These are phyloP conservation scores for Zygosaccharomyces sapae DNA, from an alignment of 1,139 yeast species.

Conservation along the genomic window DNA sequence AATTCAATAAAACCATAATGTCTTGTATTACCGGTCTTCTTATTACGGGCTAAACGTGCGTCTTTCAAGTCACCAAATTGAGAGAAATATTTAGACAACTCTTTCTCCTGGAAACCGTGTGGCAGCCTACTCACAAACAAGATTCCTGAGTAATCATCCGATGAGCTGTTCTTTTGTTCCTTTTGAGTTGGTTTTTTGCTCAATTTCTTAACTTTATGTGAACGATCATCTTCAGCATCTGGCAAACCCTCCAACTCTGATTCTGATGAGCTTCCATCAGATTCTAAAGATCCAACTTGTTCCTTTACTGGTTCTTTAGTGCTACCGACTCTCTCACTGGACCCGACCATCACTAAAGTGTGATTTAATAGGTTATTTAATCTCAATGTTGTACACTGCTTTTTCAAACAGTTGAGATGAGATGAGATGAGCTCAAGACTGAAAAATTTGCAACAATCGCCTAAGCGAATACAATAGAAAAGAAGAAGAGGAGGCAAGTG, in stretches of 20 bases:
- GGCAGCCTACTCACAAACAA: conserved; percentile 91
- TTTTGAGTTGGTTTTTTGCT: conserved; percentile 27
- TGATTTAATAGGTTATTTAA: not conserved
- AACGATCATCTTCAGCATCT: conserved; percentile 34
- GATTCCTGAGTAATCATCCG: conserved; percentile 49
- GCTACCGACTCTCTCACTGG: not conserved
- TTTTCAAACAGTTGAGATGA: conserved; percentile 4
- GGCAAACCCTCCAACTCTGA: conserved; percentile 37
- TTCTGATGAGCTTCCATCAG: conserved; percentile 21
- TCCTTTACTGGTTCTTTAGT: conserved; percentile 2
- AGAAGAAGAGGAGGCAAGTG: not conserved
- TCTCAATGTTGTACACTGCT: not conserved
- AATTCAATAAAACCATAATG: conserved; percentile 93
- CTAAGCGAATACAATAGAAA: conserved; percentile 1
- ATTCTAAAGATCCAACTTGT: conserved; percentile 5
- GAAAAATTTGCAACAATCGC: conserved; percentile 15
- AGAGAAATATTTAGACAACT: conserved; percentile 65
- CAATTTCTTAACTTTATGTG: conserved; percentile 33
- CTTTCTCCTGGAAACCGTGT: conserved; percentile 82
- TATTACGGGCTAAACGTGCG: conserved; percentile 79
- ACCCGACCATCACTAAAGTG: conserved; percentile 1
- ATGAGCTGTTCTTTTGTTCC: conserved; percentile 16
- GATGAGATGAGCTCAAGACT: conserved; percentile 19
- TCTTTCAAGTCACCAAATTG: conserved; percentile 86
- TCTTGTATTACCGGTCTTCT: conserved; percentile 85